A percentile compares a stretch with the other conserved stretches of the same genome.
These are phyloP conservation scores for Citrus australasica DNA, from an alignment of 345 rosid genomes.

Conservation along the genomic window DNA sequence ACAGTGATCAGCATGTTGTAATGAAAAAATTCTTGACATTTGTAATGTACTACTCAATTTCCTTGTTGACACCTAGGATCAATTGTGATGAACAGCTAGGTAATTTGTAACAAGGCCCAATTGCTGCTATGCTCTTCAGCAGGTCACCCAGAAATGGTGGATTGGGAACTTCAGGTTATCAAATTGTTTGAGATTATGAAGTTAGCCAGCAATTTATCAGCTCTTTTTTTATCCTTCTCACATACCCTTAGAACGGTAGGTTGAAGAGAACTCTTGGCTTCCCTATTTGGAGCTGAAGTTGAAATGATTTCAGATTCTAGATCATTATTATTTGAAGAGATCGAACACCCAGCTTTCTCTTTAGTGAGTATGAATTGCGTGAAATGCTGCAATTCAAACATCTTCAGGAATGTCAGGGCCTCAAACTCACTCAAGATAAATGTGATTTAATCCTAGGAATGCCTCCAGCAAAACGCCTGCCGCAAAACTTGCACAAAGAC, in stretches of 20 bases:
- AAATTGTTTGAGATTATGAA: slow-evolving; percentile 3
- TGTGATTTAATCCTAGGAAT: slow-evolving; percentile 8
- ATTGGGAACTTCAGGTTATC: not conserved
- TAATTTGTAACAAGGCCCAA: not conserved
- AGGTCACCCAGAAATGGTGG: not conserved
- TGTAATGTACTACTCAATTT: not conserved
- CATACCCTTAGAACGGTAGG: not conserved
- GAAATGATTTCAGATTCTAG: not conserved
- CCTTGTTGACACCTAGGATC: not conserved
- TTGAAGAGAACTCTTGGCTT: not conserved
- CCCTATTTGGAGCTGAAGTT: not conserved
- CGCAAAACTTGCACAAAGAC: slow-evolving; percentile 9
- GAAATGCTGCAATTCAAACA: slow-evolving; percentile 3
- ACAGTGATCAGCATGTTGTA: slow-evolving; percentile 3
- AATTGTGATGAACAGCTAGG: not conserved
- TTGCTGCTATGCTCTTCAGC: not conserved
- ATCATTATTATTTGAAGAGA: not conserved
- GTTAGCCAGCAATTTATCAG: slow-evolving; percentile 11
- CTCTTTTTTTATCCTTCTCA: not conserved
- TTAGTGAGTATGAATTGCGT: not conserved
- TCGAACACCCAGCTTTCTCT: not conserved
- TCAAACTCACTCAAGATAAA: slow-evolving; percentile 14
- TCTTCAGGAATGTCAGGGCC: slow-evolving; percentile 5
- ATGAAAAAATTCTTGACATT: slow-evolving; percentile 1
- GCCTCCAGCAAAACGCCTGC: not conserved